Evolutionary conservation across 2,329 filamentous ascomycete genomes (phyloP).

Genomic region (Aspergillus ochraceoroseus): DNA sequence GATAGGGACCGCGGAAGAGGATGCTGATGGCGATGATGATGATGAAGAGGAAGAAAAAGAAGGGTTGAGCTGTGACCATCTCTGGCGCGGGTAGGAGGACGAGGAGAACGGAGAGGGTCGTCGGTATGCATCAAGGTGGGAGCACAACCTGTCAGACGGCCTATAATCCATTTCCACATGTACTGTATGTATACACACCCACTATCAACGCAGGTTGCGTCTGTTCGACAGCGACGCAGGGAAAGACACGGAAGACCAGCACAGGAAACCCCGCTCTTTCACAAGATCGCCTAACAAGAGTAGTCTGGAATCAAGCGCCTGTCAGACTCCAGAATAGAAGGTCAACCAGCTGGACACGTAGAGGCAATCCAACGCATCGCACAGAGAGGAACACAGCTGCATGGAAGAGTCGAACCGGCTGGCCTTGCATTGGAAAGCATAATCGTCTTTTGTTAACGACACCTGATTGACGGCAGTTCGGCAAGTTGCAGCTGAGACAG

Average conservation of each 20-base stretch:
- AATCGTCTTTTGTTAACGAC: conserved; percentile 8
- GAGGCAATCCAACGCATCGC: conserved; percentile 15
- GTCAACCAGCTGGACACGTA: conserved; percentile 17
- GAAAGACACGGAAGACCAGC: conserved; percentile 11
- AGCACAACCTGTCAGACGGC: conserved; percentile 25
- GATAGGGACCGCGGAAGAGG: too few species aligned
- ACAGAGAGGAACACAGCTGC: conserved; percentile 13
- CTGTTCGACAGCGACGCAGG: conserved; percentile 8
- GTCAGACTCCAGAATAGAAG: conserved; percentile 15
- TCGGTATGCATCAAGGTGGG: conserved; percentile 27
- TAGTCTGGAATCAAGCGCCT: too few species aligned
- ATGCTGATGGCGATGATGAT: too few species aligned
- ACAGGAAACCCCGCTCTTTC: conserved; percentile 14
- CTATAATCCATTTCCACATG: conserved; percentile 34
- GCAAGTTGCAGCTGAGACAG: conserved; percentile 10
- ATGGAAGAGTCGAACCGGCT: conserved; percentile 18
- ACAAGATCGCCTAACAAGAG: background rate
- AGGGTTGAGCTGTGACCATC: conserved; percentile 29
- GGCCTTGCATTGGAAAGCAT: conserved; percentile 18
- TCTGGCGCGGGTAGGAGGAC: conserved; percentile 30
- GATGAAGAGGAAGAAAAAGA: conserved; percentile 20
- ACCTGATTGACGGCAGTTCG: conserved; percentile 13
- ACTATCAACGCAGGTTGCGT: conserved; percentile 10
- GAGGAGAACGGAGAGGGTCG: conserved; percentile 32
- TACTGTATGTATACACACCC: too few species aligned